These are phyloP conservation scores for Penicillium flavigenum DNA, from an alignment of 495 filamentous ascomycete genomes.

Conservation along the genomic window DNA sequence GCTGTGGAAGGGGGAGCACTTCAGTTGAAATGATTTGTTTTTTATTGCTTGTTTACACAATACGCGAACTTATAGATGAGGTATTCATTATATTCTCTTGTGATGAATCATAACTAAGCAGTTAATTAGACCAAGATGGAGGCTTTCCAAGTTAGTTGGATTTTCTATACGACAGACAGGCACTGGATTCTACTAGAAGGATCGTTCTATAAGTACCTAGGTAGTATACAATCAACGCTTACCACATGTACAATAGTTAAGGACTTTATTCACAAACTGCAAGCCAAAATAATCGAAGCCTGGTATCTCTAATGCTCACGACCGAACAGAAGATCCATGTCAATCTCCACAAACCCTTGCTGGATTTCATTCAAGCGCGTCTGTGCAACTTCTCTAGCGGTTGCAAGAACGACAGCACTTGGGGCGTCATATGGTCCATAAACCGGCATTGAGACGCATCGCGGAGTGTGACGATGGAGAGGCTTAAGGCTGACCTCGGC, in stretches of 20 bases:
- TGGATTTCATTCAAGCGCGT: neutral
- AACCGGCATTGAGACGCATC: neutral
- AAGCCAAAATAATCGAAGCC: neutral
- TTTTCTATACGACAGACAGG: too few species aligned
- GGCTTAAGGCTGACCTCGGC: neutral
- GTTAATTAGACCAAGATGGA: neutral
- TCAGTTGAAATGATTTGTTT: slow-evolving; percentile 13
- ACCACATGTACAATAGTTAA: neutral
- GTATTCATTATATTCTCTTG: neutral
- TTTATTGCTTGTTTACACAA: neutral
- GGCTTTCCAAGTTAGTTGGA: too few species aligned
- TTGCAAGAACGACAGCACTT: neutral
- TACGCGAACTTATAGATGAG: neutral
- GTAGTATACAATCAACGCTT: too few species aligned
- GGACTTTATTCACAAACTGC: neutral
- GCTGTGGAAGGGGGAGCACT: slow-evolving; percentile 18
- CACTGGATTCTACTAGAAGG: too few species aligned
- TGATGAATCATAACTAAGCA: neutral
- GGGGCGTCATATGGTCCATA: neutral
- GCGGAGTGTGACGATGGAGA: neutral
- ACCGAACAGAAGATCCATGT: neutral
- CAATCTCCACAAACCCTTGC: neutral
- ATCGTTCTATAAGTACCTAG: too few species aligned
- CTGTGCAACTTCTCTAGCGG: neutral
- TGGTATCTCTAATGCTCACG: neutral